phyloP scores from a whole-genome alignment of 2,329 filamentous ascomycete genomes.

The Epichloe baconii region DNA sequence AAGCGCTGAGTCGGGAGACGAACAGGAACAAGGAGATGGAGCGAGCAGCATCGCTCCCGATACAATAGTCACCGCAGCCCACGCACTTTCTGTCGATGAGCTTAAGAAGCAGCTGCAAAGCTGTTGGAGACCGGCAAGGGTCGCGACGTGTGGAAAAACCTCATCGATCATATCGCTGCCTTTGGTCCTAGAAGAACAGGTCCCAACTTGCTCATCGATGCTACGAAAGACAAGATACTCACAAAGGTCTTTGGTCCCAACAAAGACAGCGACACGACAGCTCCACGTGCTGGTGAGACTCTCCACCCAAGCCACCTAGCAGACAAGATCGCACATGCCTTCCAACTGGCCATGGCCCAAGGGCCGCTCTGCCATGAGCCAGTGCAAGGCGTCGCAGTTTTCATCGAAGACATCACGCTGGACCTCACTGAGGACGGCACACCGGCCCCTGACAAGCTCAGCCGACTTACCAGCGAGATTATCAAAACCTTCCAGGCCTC shows the following conservation, averaged over 20 bases:
- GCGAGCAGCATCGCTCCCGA: conserved; percentile 37
- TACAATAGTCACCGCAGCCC: conserved; percentile 44
- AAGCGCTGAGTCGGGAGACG: conserved; percentile 16
- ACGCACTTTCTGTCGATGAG: conserved; percentile 56
- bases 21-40: conserved; percentile 17
- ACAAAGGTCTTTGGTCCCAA: conserved; percentile 49
- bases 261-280: conserved; percentile 18
- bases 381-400: conserved; percentile 82
- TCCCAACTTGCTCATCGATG: conserved; percentile 80
- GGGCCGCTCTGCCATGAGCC: conserved; percentile 89
- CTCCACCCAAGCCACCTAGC: conserved; percentile 57
- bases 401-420: conserved; percentile 68
- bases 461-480: conserved; percentile 79
- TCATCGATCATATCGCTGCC: conserved; percentile 70
- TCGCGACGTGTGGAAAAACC: conserved; percentile 60
- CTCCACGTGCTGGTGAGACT: conserved; percentile 31
- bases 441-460: conserved; percentile 52
- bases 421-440: conserved; percentile 39
- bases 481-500: conserved; percentile 78
- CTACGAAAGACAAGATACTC: conserved; percentile 58
- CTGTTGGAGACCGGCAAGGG: conserved; percentile 60
- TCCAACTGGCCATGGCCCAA: conserved; percentile 81
- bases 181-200: conserved; percentile 81
- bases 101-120: conserved; percentile 60
- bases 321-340: conserved; percentile 86